Evolutionary conservation across 108 stramenopile genomes (phyloP), one percentile per base, ranked within the genome.

Genomic region (Epithemia pelagica): DNA sequence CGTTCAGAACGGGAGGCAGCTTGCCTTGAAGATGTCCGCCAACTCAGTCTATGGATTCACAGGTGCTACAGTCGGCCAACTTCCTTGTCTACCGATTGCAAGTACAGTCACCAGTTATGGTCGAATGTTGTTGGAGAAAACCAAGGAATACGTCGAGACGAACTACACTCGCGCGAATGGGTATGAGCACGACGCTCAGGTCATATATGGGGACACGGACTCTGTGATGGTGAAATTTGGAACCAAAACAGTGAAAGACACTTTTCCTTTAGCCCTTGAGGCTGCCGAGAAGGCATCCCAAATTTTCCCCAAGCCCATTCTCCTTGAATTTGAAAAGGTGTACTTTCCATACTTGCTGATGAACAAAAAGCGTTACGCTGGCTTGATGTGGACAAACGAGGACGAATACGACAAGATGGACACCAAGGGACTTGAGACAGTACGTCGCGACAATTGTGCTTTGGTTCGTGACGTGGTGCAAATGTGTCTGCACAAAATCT

Each of bases 31-130:
- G 78, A 82, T 98, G 28, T 96, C 95, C 0, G 99, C 99, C 29
- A 99, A 99, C 92, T 95, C 94, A 19, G 99, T 99, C 10, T 99
- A 99, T 70, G 99, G 99, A 0, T 99, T 99, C 78, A 99, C 99
- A 0, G 99, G 99, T 62, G 99, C 99, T 23, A 94, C 94, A 0
- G 97, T 99, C 0, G 99, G 99, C 1, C 96, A 98, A 70, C 79
- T 99, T 58, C 99, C 99, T 5, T 99, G 99, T 69, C 82, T 99
- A 30, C 94, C 96, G 22, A 99, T 99, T 78, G 97, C 99, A 1
- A 95, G 96, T 28, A 85, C 96, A 54, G 94, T 95, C 32, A 99
- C 99, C 10, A 89, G 92, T 1, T 99, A 98, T 72, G 99, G 99
- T 8, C 85, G 99, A 19, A 81, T 82, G 53, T 75, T 99, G 31